Evolutionary conservation across 1,284 basidiomycete genomes (phyloP), one percentile per base, ranked within the genome.

Genomic region (Trichosporon faecale): DNA sequence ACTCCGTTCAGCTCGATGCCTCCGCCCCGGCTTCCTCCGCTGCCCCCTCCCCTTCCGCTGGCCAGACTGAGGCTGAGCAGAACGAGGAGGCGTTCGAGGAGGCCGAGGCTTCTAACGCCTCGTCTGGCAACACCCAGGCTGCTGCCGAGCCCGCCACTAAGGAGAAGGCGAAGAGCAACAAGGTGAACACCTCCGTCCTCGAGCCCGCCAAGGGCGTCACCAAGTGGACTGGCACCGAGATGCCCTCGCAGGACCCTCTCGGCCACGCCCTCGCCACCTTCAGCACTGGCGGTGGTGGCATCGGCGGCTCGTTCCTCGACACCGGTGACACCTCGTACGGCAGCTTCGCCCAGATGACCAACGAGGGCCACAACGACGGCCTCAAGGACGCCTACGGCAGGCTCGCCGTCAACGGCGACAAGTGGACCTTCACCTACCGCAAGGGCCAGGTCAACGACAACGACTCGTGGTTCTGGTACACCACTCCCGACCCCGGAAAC

Each of bases 381-480:
- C 66, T 66, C 33, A 66, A 66, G 66, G 35, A 25, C 52, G 66
- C 33, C 33, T 66, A 66, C 33, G 66, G 66, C 52, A 55, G n/a
- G 27, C 33, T 37, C 55, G 33, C 52, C 52, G 33, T 31, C 18
- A 33, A 66, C 23, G 63, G 63, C n/a, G 29, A 61, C 57, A 57
- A 52, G 52, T 33, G 31, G 23, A 66, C 66, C 66, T 66, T 66
- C 23, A 60, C 33, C 33, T 66, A 60, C 66, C 33, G 33, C 52
- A 23, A 66, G 66, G 66, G 66, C 52, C 66, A 66, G 66, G 66
- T 66, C 33, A 57, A 57, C 52, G 66, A 66, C 66, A 66, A 66
- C 35, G 52, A 66, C 52, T 66, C 66, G 66, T 66, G 66, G 66
- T 66, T 66, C 66, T 66, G 66, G 66, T 66, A 66, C 66, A 66